Base-by-base conservation (phyloP, 805 yeast genomes). In the Scheffersomyces stipitis region DNA sequence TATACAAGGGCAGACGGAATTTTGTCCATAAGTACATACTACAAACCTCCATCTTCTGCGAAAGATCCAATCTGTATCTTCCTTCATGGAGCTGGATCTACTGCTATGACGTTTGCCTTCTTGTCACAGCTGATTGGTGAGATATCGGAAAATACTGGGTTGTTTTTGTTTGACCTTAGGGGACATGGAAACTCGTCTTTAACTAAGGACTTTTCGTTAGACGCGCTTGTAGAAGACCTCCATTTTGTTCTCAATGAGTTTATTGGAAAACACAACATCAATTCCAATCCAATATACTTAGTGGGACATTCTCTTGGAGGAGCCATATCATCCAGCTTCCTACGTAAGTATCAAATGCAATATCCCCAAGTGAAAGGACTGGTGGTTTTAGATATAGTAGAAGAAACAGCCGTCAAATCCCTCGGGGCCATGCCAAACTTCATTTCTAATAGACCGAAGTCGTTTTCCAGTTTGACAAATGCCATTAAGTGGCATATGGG, bases 81-180 rank as follows among this genome's bases (percentile, higher is more conserved):
- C 47, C 93, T 87, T 46, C 99, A 93, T 59, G 99, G 99, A 2
- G 97, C 96, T 1, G 99, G 98, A 0, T 89, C 97, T 0, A 77
- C 86, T 2, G 88, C 84, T 0, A 64, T 86, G 62, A 73, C 96
- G 1, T 93, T 86, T 64, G 85, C 86, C 1, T 55, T 66, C 17
- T 49, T 87, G 16, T 60, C 76, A 1, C 58, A 51, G 31, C 51
- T 54, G 7, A 45, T 78, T 14, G 49, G 48, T 5, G 15, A 29
- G 32, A 2, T 40, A 44, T 23, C 33, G 27, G 42, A 56, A 33
- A 28, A 49, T 30, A 31, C 85, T 4, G 96, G 91, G 0, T 54
- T 84, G 2, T 71, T 90, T 32, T 56, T 82, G 0, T 87, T 77
- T 58, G 98, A 93, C 60, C 76, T 82, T 31, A 71, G 98, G 37